Base-by-base conservation (phyloP, 1,139 yeast species). In the Sporopachydermia cereana region DNA sequence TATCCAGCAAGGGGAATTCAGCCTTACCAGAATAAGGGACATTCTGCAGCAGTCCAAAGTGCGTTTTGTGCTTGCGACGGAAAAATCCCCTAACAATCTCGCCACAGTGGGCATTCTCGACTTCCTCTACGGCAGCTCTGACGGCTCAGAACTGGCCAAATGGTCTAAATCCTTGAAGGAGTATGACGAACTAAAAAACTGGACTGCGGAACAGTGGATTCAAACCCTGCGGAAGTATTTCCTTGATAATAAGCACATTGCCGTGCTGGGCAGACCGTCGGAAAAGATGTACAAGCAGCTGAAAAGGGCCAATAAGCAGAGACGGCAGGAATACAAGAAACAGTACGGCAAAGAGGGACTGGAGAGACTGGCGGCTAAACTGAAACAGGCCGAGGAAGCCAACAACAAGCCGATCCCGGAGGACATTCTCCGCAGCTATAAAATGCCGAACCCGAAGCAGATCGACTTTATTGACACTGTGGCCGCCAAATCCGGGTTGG, bases 341-440 rank as follows among this genome's bases (percentile, higher is more conserved):
- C 62, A 67, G 31, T 70, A 74, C 45, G 94, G 93, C 14, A 69
- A 69, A 41, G 69, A 69, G 0, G 95, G 94, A 0, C 72, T 84
- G 45, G 61, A 62, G 20, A 57, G 71, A 42, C 63, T 85, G 39
- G 76, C 67, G 7, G 59, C 68, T 22, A 65, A 66, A 45, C 59
- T 91, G 39, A 70, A 77, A 23, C 53, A 59, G 0, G 97, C 97
- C 0, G 81, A 79, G 54, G 66, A 62, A 2, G 69, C 67, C 43
- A 91, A 91, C 59, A 85, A 86, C 56, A 62, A 55, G 21, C 82
- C 84, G 16, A 84, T 93, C 49, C 96, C 98, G 0, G 72, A 76
- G 5, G 71, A 72, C 1, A 64, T 88, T 12, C 58, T 91, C 41
- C 64, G 71, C 1, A 59, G 68, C 29, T 85, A 84, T 60, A 73